Evolutionary conservation across 78 protist species (phyloP), one percentile per base, ranked within the genome.

Genomic region (Dictyostelium purpureum): DNA sequence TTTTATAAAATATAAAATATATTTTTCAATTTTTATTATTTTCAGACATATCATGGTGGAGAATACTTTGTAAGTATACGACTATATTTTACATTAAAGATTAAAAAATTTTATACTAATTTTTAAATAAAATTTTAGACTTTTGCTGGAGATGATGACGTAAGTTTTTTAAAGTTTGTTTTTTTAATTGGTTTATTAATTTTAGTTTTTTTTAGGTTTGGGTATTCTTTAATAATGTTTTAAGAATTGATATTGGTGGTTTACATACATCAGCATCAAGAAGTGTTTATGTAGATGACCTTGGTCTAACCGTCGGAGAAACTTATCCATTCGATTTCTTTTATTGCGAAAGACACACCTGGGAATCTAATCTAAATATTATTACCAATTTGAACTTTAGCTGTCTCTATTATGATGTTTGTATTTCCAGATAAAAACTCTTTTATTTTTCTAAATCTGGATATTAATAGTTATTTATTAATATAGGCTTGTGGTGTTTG

Each of bases 81-180:
- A n/a, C n/a, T n/a, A n/a, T n/a, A n/a, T n/a, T n/a, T n/a, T n/a
- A n/a, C n/a, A n/a, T n/a, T n/a, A n/a, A n/a, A n/a, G n/a, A n/a
- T n/a, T n/a, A 5, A 9, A n/a, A 54, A n/a, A 52, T 21, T 1
- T 12, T 6, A 21, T 52, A 3, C 21, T 19, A 19, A 52, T 1
- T 6, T 9, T 19, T 52, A 52, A 52, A 16, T 24, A 9, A 16
- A n/a, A n/a, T n/a, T 37, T 26, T 63, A 70, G 6, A 85, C 78
- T n/a, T 85, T 85, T 26, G 28, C 94, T 42, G 94, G 94, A 10
- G 78, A 88, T 51, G 94, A 57, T 47, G 94, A 80, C 51, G 79
- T 85, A 63, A 43, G 49, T 43, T 9, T 43, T 43, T 9, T 9
- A 43, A 43, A 9, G 7, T 7, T 43, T 43, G 49, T 43, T 43